These are phyloP conservation scores for Naganishia liquefaciens DNA, from an alignment of 1,284 basidiomycete genomes.

Conservation along the genomic window DNA sequence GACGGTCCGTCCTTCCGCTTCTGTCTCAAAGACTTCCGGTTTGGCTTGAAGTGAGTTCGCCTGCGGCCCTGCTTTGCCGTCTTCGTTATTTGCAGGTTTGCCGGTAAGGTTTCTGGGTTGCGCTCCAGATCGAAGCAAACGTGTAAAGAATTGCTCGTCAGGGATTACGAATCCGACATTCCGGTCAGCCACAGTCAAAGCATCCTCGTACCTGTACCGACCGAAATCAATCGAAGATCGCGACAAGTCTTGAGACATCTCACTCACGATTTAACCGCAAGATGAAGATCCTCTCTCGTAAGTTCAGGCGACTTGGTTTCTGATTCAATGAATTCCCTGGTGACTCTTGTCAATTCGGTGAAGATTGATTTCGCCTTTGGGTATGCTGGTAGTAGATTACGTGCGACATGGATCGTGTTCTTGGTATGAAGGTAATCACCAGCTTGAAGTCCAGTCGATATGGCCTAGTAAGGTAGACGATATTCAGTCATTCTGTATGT, in stretches of 20 bases:
- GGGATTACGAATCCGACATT: constrained; percentile 21
- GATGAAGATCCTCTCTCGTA: constrained; percentile 61
- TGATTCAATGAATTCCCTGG: constrained; percentile 68
- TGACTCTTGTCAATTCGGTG: constrained; percentile 63
- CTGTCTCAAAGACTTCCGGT: neutral
- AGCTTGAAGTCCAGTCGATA: constrained; percentile 50
- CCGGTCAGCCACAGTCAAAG: constrained; percentile 35
- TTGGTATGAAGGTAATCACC: constrained; percentile 90
- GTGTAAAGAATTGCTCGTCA: constrained; percentile 7
- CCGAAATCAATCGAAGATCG: neutral
- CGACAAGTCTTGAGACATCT: constrained; percentile 28
- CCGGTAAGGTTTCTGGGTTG: constrained; percentile 6
- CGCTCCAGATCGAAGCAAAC: neutral
- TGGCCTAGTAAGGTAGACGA: constrained; percentile 65
- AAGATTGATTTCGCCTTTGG: constrained; percentile 64
- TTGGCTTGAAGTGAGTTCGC: neutral
- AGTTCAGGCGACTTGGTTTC: constrained; percentile 58
- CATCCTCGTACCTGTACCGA: constrained; percentile 44
- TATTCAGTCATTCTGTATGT: constrained; percentile 53
- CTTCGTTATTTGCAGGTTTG: neutral
- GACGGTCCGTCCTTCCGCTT: neutral
- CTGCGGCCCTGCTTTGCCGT: neutral
- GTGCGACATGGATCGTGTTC: constrained; percentile 84
- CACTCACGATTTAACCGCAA: constrained; percentile 69
- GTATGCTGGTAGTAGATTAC: constrained; percentile 83